A percentile compares a stretch with the other conserved stretches of the same genome.
These are phyloP conservation scores for Lentinula edodes DNA, from an alignment of 768 basidiomycete species.

Conservation along the genomic window DNA sequence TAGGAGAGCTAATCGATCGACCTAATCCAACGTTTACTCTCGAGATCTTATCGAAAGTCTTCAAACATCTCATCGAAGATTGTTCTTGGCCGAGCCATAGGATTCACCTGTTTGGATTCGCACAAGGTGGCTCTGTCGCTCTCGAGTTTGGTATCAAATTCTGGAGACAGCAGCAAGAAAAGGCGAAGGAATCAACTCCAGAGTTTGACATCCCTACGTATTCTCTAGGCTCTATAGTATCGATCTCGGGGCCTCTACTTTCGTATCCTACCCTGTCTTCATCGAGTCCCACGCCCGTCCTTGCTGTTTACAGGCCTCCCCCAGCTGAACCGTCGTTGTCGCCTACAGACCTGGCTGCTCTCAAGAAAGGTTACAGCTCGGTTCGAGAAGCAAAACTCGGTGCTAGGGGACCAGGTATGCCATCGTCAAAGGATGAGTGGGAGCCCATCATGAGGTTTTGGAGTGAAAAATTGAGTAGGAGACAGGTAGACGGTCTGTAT, in stretches of 20 bases:
- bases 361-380: slow-evolving; percentile 54
- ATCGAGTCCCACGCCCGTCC: slow-evolving; percentile 53
- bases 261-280: slow-evolving; percentile 64
- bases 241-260: slow-evolving; percentile 68
- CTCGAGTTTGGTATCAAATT: slow-evolving; percentile 57
- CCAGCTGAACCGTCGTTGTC: slow-evolving; percentile 41
- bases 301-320: slow-evolving; percentile 51
- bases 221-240: slow-evolving; percentile 59
- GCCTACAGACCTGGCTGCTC: slow-evolving; percentile 39
- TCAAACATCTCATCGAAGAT: slow-evolving; percentile 51
- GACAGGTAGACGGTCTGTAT: slow-evolving; percentile 57
- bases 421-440: slow-evolving; percentile 72
- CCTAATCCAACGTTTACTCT: slow-evolving; percentile 75
- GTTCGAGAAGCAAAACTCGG: slow-evolving; percentile 45
- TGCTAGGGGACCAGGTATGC: slow-evolving; percentile 57
- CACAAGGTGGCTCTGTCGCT: slow-evolving; percentile 78
- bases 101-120: slow-evolving; percentile 89
- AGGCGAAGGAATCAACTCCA: slow-evolving; percentile 11
- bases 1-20: slow-evolving; percentile 64
- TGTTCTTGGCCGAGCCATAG: slow-evolving; percentile 60
- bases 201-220: slow-evolving; percentile 10
- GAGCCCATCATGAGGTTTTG: slow-evolving; percentile 83
- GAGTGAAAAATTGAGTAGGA: slow-evolving; percentile 59
- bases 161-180: slow-evolving; percentile 36
- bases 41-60: slow-evolving; percentile 42